Conservation (phyloP, 805 yeast genomes). For the Saccharomycopsis babjevae region DNA sequence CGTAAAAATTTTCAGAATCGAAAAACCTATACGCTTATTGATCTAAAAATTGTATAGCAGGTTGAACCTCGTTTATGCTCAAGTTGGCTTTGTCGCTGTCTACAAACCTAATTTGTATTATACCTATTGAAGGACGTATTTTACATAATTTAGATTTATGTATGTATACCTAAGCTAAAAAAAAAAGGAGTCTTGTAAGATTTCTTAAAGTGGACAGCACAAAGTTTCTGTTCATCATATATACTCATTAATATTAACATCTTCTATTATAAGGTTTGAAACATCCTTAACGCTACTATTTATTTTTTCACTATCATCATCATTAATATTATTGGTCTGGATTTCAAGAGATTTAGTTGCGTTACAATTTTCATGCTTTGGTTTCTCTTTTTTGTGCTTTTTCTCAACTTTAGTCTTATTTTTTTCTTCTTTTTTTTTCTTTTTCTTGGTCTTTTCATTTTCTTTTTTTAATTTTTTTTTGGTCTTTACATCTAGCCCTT, state of each 20-base stretch:
- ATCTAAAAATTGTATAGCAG: too few relatives aligned
- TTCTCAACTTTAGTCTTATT: conserved; percentile 12
- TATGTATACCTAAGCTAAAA: not conserved
- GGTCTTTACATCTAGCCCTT: conserved; percentile 8
- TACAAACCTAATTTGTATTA: too few relatives aligned
- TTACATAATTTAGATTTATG: too few relatives aligned
- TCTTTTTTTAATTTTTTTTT: conserved; percentile 14
- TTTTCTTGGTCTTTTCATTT: conserved; percentile 14
- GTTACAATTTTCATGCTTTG: not conserved
- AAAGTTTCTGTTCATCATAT: conserved; percentile 26
- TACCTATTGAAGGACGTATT: too few relatives aligned
- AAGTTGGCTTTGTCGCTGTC: too few relatives aligned
- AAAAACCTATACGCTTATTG: too few relatives aligned
- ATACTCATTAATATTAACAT: conserved; percentile 28
- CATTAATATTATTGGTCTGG: conserved; percentile 1
- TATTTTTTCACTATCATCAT: conserved; percentile 12
- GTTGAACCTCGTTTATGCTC: too few relatives aligned
- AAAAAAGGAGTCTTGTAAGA: not conserved
- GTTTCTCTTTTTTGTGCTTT: conserved; percentile 10
- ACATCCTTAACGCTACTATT: not conserved
- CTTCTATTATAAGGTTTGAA: conserved; percentile 7
- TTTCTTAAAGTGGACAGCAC: not conserved
- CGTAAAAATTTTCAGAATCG: too few relatives aligned
- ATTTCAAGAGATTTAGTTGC: not conserved
- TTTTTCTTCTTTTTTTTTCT: conserved; percentile 10